Evolutionary conservation across 441 rosid species (phyloP).

Genomic region (Hypseocharis bilobata): DNA sequence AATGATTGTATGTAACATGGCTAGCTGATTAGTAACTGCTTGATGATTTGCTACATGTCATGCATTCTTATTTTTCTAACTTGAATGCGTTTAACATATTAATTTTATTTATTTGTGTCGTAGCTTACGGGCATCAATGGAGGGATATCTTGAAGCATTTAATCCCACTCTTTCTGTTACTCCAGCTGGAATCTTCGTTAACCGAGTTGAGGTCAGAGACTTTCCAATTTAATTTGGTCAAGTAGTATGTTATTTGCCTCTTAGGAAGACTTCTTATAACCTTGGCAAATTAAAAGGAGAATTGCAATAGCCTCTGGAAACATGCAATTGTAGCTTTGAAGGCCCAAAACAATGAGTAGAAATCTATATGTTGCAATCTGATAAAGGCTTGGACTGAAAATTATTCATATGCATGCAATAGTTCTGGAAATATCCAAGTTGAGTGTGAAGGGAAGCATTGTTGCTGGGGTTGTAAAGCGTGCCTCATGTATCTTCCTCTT

Average conservation of each 20-base stretch:
- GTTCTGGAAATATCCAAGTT: neutral
- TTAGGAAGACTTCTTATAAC: neutral
- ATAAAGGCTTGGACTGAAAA: neutral
- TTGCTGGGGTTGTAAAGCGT: too few relatives aligned
- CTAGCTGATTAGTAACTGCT: neutral
- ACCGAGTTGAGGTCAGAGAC: conserved; percentile 62
- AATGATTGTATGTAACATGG: neutral
- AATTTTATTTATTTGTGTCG: conserved; percentile 18
- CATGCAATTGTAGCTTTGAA: neutral
- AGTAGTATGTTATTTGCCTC: neutral
- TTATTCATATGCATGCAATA: neutral
- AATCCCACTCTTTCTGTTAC: conserved; percentile 54
- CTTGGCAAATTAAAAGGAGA: neutral
- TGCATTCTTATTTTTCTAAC: neutral
- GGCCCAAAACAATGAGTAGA: neutral
- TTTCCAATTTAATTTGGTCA: conserved; percentile 15
- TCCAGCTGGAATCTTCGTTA: conserved; percentile 81
- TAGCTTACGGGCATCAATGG: conserved; percentile 91
- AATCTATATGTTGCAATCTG: neutral
- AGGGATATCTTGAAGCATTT: conserved; percentile 88
- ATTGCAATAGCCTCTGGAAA: neutral
- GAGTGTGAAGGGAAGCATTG: too few relatives aligned
- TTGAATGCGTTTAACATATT: neutral
- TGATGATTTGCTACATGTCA: neutral
- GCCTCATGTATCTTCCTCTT: neutral